Evolutionary conservation across 139 green algal genomes (phyloP), one percentile per base, ranked within the genome.

Genomic region (Ettlia oleoabundans): DNA sequence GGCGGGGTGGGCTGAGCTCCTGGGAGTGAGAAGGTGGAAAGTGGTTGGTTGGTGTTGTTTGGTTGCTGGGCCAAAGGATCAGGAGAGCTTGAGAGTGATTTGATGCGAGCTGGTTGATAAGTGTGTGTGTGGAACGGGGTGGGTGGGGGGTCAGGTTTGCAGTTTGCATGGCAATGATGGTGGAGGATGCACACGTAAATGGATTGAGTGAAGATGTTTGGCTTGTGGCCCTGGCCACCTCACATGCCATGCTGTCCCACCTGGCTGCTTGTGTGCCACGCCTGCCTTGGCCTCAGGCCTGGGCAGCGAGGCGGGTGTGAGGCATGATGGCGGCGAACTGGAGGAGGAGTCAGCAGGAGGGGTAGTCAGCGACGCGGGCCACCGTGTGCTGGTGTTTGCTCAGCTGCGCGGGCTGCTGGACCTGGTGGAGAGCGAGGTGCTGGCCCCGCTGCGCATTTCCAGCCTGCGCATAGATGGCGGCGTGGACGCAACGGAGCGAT

Each of bases 311-410:
- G 55, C 41, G 21, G 69, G 76, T 63, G 41, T 53, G 22, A 40
- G 42, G 51, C 24, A 28, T 30, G 73, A 68, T 32, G 73, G 40
- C 33, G 73, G 30, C 3, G 65, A 72, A 4, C 52, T 28, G 22
- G 53, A 35, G 8, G 73, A 67, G 52, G 75, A n/a, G n/a, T 52
- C 30, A 38, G 37, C 33, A 62, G 9, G 1, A 38, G 66, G 13
- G n/a, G 51, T 26, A 1, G 38, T 4, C 30, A 13, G 4, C 22
- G 67, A 64, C 9, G 74, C 83, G 30, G 72, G 91, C 2, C 96
- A 99, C 87, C 87, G 96, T 22, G 89, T 98, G 86, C 93, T 99
- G 35, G 89, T 99, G 13, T 99, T 99, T 93, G 94, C 95, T 10
- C 97, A 99, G 90, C 86, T 98, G 28, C 95, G 94, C 71, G 84